Conservation (phyloP, 805 yeast genomes). For the Barnettozyma sucrosica region DNA sequence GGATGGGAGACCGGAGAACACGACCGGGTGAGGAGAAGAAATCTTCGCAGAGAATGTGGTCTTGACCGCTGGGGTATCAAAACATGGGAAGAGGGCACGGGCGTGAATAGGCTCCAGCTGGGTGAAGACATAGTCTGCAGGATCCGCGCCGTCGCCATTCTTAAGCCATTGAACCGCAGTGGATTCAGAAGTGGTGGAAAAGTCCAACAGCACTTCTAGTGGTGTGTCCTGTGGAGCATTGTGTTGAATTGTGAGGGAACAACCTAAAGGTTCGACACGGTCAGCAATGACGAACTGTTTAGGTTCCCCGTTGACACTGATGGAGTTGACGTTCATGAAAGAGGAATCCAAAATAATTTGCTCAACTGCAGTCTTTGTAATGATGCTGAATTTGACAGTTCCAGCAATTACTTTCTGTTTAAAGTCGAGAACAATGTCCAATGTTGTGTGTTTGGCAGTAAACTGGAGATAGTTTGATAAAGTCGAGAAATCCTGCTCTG, state of each 20-base stretch:
- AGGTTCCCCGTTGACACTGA: constrained; percentile 36
- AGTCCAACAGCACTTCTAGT: constrained; percentile 39
- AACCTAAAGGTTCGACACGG: constrained; percentile 53
- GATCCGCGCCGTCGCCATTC: constrained; percentile 46
- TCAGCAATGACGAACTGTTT: constrained; percentile 31
- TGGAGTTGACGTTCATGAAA: constrained; percentile 42
- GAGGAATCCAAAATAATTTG: constrained; percentile 66
- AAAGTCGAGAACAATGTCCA: constrained; percentile 54
- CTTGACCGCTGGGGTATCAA: constrained; percentile 85
- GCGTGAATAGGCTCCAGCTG: constrained; percentile 93
- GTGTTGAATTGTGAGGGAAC: constrained; percentile 35
- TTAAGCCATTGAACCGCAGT: constrained; percentile 85
- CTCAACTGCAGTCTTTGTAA: constrained; percentile 25
- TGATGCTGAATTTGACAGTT: constrained; percentile 42
- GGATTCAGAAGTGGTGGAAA: constrained; percentile 64
- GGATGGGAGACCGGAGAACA: constrained; percentile 61
- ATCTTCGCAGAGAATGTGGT: constrained; percentile 54
- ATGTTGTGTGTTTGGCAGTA: constrained; percentile 42
- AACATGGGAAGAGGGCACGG: constrained; percentile 79
- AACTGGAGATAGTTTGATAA: constrained; percentile 63
- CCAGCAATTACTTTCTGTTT: constrained; percentile 48
- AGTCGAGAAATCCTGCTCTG: constrained; percentile 73
- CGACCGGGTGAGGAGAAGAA: constrained; percentile 59
- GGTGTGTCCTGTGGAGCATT: constrained; percentile 7
- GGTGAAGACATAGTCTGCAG: constrained; percentile 51